Evolutionary conservation across 2,329 filamentous ascomycete genomes (phyloP).

Genomic region (Rhytidhysteron rufulum): DNA sequence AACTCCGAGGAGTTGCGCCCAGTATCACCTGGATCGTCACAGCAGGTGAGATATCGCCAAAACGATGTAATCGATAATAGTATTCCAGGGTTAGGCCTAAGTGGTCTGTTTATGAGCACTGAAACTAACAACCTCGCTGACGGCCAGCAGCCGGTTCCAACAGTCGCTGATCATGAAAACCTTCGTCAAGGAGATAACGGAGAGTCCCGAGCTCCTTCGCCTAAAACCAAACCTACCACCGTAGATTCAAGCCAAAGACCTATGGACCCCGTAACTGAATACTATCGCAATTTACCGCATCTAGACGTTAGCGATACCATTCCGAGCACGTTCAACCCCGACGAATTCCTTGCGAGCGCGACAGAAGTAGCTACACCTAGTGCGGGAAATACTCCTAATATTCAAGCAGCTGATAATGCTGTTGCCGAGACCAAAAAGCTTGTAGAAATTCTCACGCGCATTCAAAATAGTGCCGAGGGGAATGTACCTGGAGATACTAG

Average conservation of each 20-base stretch:
- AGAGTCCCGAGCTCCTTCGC: constrained; percentile 14
- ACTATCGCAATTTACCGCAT: constrained; percentile 26
- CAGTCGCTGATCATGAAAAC: constrained; percentile 21
- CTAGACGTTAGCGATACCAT: constrained; percentile 32
- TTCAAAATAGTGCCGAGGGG: constrained; percentile 21
- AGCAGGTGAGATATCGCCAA: constrained; percentile 9
- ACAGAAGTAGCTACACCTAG: constrained; percentile 49
- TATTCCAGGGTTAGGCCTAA: constrained; percentile 26
- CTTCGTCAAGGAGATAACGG: constrained; percentile 12
- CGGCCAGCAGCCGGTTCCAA: constrained; percentile 26
- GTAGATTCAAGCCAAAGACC: constrained; percentile 16
- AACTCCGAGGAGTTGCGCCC: constrained; percentile 27
- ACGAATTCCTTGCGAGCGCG: constrained; percentile 42
- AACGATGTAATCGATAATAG: constrained; percentile 18
- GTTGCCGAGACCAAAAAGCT: constrained; percentile 33
- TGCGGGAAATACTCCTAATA: constrained; percentile 38
- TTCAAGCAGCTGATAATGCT: constrained; percentile 29
- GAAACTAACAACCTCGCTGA: constrained; percentile 16
- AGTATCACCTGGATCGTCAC: constrained; percentile 18
- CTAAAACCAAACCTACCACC: constrained; percentile 17
- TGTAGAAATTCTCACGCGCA: constrained; percentile 24
- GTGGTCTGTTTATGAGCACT: constrained; percentile 27
- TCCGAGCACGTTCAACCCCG: constrained; percentile 33
- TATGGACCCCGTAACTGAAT: constrained; percentile 24
- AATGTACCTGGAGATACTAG: constrained; percentile 9